A percentile compares a stretch with the other conserved stretches of the same genome.
Evolutionary conservation across 2,329 filamentous ascomycete species (phyloP).

Genomic region (Nectriaceae sp.): DNA sequence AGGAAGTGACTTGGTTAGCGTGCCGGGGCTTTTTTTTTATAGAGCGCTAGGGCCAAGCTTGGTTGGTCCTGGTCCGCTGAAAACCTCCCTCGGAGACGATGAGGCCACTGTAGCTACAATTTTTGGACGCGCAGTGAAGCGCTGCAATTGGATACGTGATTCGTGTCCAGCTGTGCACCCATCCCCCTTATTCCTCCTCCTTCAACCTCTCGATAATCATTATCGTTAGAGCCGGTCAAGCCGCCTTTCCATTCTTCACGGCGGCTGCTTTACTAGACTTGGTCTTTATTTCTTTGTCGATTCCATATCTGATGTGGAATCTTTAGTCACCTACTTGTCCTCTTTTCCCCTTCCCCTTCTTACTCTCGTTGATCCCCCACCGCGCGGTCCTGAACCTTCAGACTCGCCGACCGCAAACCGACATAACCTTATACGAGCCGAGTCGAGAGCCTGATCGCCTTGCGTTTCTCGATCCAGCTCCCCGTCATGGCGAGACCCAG

Average conservation of each 20-base stretch:
- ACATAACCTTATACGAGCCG: conserved; percentile 12
- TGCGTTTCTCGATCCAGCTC: conserved; percentile 2
- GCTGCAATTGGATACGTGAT: conserved; percentile 14
- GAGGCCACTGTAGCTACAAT: conserved; percentile 44
- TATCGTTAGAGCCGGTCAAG: no score
- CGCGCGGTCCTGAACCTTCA: conserved; percentile 7
- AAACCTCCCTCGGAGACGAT: conserved; percentile 19
- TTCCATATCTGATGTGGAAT: conserved; percentile 20
- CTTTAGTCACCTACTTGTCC: conserved; percentile 16
- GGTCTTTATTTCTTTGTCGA: neutral
- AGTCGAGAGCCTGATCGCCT: conserved; percentile 5
- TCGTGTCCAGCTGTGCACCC: conserved; percentile 15
- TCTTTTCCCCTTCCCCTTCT: conserved; percentile 13
- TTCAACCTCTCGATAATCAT: conserved; percentile 15
- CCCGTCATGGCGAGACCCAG: conserved; percentile 37
- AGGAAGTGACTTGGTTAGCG: conserved; percentile 8
- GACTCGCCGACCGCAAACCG: conserved; percentile 3
- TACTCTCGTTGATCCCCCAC: conserved; percentile 12
- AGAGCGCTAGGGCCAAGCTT: conserved; percentile 10
- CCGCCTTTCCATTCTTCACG: neutral
- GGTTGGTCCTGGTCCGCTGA: neutral
- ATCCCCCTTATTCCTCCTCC: conserved; percentile 19
- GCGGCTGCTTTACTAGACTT: neutral
- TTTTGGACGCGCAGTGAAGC: conserved; percentile 16
- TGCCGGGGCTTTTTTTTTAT: conserved; percentile 11